These are phyloP conservation scores for Cercospora citrullina DNA, from an alignment of 2,329 filamentous ascomycete species.

Conservation along the genomic window DNA sequence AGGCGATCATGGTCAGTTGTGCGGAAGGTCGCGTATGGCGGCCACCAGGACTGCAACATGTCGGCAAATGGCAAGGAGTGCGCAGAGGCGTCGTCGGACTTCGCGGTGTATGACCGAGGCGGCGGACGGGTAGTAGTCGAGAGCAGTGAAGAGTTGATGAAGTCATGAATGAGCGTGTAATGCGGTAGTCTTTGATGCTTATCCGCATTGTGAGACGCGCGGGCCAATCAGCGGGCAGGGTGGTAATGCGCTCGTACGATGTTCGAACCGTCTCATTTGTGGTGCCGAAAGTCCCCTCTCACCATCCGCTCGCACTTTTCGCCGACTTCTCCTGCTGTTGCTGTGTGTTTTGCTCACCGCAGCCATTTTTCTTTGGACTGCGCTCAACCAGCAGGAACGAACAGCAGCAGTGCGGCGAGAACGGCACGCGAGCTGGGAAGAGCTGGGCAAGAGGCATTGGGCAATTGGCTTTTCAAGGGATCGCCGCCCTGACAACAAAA, in stretches of 20 bases:
- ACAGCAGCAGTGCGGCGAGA: not conserved
- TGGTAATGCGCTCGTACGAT: not conserved
- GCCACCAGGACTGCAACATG: not conserved
- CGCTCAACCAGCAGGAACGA: not conserved
- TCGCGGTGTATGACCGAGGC: not conserved
- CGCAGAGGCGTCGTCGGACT: not conserved
- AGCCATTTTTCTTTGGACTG: not conserved
- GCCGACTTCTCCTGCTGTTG: not conserved
- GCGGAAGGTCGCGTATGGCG: not conserved
- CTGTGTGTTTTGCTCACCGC: not conserved
- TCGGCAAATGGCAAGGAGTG: not conserved
- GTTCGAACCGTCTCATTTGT: not conserved
- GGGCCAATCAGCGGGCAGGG: not conserved
- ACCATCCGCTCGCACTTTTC: not conserved
- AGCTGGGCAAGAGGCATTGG: slow-evolving; percentile 2
- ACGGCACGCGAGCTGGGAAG: not conserved
- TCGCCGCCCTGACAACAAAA: not conserved
- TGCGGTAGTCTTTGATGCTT: not conserved
- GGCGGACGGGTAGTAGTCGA: not conserved
- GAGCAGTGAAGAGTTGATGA: not conserved
- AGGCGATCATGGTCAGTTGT: not conserved
- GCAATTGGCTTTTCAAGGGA: not conserved
- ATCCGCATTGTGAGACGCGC: not conserved
- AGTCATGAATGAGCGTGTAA: not conserved
- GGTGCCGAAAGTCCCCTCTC: not conserved